phyloP scores from a whole-genome alignment of 192 early-diverging fungal species.

The Funneliformis mosseae region DNA sequence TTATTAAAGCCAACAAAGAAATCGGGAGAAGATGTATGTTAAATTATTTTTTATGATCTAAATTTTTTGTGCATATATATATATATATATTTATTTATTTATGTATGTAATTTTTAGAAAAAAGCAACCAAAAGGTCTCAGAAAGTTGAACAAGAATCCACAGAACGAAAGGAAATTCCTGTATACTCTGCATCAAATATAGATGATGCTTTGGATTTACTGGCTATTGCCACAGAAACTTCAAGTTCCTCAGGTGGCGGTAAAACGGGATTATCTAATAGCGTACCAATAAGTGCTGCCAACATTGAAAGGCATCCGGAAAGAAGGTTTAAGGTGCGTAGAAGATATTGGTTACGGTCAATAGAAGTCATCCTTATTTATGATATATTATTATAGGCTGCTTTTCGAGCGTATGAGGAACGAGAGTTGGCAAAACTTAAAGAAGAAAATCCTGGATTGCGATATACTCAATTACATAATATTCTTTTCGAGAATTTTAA shows the following conservation, averaged over 20 bases:
- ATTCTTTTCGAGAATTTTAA: constrained; percentile 79
- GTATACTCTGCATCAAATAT: constrained; percentile 79
- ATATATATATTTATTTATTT: neutral
- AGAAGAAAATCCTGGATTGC: constrained; percentile 77
- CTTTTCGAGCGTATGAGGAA: constrained; percentile 69
- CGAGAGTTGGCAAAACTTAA: constrained; percentile 73
- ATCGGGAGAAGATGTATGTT: constrained; percentile 50
- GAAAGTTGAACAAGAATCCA: constrained; percentile 47
- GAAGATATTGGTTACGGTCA: neutral
- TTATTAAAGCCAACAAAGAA: constrained; percentile 38
- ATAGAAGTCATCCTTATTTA: neutral
- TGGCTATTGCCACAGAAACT: constrained; percentile 45
- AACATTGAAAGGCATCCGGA: constrained; percentile 88
- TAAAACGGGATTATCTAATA: neutral
- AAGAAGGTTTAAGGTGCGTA: constrained; percentile 67
- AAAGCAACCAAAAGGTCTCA: constrained; percentile 59
- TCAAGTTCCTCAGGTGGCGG: constrained; percentile 27
- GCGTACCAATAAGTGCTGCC: constrained; percentile 45
- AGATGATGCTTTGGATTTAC: constrained; percentile 83
- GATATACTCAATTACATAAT: constrained; percentile 77
- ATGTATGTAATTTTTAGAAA: constrained; percentile 44
- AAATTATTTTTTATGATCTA: neutral
- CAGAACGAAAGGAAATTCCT: constrained; percentile 57
- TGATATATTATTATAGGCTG: constrained; percentile 47
- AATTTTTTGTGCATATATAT: neutral